phyloP scores from a whole-genome alignment of 2,329 filamentous ascomycete species.

The Hypoxylon sp. region DNA sequence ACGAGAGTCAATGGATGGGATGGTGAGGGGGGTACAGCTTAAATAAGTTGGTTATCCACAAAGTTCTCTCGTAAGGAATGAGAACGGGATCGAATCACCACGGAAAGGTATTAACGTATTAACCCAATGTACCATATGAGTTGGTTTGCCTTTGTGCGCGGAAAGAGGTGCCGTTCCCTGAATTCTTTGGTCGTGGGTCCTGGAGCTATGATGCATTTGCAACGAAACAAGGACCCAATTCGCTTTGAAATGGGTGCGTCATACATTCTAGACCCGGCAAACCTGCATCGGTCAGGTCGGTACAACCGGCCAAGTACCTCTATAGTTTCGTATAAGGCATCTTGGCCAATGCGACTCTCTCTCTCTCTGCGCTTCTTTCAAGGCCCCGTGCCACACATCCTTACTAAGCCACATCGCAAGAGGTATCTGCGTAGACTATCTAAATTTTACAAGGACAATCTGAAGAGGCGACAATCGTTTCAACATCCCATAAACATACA shows the following conservation, averaged over 20 bases:
- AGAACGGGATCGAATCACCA: conserved; percentile 34
- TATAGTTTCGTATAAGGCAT: conserved; percentile 2
- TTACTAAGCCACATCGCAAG: background rate
- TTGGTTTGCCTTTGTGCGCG: conserved; percentile 37
- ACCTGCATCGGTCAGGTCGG: conserved; percentile 7
- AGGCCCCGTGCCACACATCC: background rate
- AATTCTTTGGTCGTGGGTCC: conserved; percentile 33
- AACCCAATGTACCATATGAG: background rate
- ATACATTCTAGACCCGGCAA: conserved; percentile 40
- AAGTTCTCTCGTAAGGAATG: conserved; percentile 25
- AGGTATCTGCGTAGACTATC: background rate
- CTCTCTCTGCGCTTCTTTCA: too few relatives aligned
- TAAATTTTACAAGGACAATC: background rate
- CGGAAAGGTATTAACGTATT: conserved; percentile 13
- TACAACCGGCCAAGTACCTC: conserved; percentile 10
- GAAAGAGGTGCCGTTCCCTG: conserved; percentile 42
- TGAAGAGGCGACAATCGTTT: background rate
- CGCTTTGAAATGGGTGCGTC: conserved; percentile 40
- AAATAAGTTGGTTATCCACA: conserved; percentile 40
- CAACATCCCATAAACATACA: background rate
- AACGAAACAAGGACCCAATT: conserved; percentile 44
- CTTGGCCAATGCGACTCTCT: too few relatives aligned
- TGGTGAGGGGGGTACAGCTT: conserved; percentile 28
- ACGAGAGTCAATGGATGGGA: conserved; percentile 16
- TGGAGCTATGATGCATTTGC: conserved; percentile 45